phyloP scores from a whole-genome alignment of 306 rosid genomes.

The Canavalia gladiata region DNA sequence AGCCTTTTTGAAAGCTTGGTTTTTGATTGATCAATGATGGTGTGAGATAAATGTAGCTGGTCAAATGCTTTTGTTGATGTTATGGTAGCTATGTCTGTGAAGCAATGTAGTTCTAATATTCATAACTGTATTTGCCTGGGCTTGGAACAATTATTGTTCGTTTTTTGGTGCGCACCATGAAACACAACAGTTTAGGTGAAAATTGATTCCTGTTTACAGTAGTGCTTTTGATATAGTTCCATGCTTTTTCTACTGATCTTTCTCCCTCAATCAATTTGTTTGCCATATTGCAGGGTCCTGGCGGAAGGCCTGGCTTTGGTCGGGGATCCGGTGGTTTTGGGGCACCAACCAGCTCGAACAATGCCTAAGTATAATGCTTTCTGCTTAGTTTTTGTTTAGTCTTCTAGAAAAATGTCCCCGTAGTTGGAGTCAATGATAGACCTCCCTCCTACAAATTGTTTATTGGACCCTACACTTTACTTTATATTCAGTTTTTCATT shows the following conservation, averaged over 20 bases:
- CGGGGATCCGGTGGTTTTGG: constrained; percentile 76
- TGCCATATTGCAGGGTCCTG: constrained; percentile 61
- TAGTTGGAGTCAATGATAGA: constrained; percentile 32
- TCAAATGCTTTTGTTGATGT: background rate
- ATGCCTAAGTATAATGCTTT: constrained; percentile 41
- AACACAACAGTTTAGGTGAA: background rate
- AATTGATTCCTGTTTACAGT: background rate
- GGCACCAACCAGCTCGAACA: constrained; percentile 64
- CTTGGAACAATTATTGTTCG: background rate
- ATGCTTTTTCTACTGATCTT: background rate
- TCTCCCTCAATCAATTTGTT: background rate
- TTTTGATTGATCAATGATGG: background rate
- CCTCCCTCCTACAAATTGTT: constrained; percentile 33
- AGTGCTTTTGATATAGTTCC: background rate
- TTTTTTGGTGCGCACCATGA: background rate
- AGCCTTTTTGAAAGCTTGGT: background rate
- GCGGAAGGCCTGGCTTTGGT: constrained; percentile 79
- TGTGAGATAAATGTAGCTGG: background rate
- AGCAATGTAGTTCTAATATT: background rate
- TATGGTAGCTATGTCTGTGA: background rate
- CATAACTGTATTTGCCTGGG: background rate
- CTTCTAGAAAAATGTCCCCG: constrained; percentile 5
- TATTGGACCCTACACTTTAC: constrained; percentile 8
- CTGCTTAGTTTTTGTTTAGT: constrained; percentile 33
- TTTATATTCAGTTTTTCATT: constrained; percentile 20